Percentiles rank a stretch among this genome's conserved stretches.
Evolutionary conservation across 371 early-diverging fungal genomes (phyloP).

Genomic region (Synchytrium microbalum): DNA sequence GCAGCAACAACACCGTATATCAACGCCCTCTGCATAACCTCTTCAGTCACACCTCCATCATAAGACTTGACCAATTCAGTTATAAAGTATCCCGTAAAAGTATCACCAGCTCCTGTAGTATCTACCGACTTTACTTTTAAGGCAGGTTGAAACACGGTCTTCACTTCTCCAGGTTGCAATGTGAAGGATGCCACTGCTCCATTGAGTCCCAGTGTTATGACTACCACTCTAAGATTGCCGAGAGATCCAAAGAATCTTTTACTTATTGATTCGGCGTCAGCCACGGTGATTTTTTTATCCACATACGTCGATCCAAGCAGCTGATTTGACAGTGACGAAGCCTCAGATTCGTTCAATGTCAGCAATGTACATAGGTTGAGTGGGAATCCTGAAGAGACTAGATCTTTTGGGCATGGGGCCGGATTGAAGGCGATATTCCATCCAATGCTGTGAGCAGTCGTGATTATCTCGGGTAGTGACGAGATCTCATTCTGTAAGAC

Average conservation of each 20-base stretch:
- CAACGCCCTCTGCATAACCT: constrained; percentile 33
- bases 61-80: constrained; percentile 12
- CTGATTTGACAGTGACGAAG: constrained; percentile 23
- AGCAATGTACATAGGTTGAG: constrained; percentile 63
- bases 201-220: constrained; percentile 68
- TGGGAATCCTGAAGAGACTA: constrained; percentile 45
- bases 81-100: constrained; percentile 46
- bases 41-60: constrained; percentile 10
- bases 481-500: constrained; percentile 79
- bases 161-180: constrained; percentile 43
- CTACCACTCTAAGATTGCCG: constrained; percentile 45
- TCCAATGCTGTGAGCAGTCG: not conserved
- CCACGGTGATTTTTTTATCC: not conserved
- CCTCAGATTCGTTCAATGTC: constrained; percentile 75
- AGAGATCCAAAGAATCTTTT: constrained; percentile 19
- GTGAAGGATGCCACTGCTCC: constrained; percentile 36
- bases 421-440: constrained; percentile 70
- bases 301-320: not conserved
- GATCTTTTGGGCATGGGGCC: constrained; percentile 63
- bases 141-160: constrained; percentile 47
- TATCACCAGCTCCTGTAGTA: constrained; percentile 58
- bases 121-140: constrained; percentile 18
- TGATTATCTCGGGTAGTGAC: not conserved
- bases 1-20: constrained; percentile 36
- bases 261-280: not conserved